These are phyloP conservation scores for Eimeria sp. DNA, from an alignment of 169 alveolate species.

Conservation along the genomic window DNA sequence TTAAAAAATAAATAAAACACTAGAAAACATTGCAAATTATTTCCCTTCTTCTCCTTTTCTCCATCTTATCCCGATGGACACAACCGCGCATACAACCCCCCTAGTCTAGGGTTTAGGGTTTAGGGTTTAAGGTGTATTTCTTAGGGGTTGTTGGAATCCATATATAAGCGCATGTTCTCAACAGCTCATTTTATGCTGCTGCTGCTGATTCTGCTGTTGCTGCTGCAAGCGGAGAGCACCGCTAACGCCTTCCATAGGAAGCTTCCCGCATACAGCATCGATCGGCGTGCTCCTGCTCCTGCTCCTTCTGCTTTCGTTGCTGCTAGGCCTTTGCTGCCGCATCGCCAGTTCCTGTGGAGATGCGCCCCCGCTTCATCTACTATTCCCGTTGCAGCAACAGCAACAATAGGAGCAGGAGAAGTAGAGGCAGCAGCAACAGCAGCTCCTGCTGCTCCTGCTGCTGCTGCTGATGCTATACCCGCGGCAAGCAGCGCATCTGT, in stretches of 20 bases:
- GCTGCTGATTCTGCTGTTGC: slow-evolving; percentile 8
- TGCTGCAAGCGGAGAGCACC: not conserved
- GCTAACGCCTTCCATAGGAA: not conserved
- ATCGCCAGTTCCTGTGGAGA: not conserved
- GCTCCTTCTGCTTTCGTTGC: not conserved
- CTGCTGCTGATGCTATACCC: not conserved
- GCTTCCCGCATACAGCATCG: not conserved
- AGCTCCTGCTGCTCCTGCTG: not conserved
- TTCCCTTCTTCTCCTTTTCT: not conserved
- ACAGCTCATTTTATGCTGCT: not conserved
- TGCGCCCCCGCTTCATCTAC: too few relatives aligned
- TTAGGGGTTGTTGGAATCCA: not conserved
- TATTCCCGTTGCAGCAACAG: not conserved
- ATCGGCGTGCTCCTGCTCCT: not conserved
- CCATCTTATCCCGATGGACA: not conserved
- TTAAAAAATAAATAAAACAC: too few relatives aligned
- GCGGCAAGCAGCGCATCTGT: not conserved
- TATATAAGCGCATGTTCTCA: not conserved
- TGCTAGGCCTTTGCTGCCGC: not conserved
- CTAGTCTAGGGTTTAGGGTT: not conserved
- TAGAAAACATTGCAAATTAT: too few relatives aligned
- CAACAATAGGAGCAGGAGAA: not conserved
- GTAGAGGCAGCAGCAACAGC: not conserved
- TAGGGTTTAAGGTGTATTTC: not conserved
- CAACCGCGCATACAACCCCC: not conserved